phyloP scores from a whole-genome alignment of 345 rosid species.

The Rhizophora mangle region DNA sequence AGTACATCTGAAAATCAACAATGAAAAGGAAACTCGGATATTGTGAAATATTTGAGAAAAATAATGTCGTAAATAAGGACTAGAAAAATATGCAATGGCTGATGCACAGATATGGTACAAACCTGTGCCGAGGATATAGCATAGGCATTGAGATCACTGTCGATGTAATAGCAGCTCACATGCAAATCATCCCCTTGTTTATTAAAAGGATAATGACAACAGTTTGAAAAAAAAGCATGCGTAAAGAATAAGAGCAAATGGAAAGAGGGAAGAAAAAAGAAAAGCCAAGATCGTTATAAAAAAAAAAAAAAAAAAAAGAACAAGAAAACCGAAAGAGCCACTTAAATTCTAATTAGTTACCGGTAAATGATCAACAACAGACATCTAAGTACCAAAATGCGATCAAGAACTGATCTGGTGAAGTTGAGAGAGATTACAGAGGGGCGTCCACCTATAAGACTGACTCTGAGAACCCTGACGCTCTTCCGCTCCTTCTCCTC shows the following conservation, averaged over 20 bases:
- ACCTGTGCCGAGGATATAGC: conserved; percentile 93
- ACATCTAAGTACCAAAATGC: conserved; percentile 54
- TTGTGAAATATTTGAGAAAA: neutral
- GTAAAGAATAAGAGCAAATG: too few relatives aligned
- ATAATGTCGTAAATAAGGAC: too few relatives aligned
- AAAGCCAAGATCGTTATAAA: too few relatives aligned
- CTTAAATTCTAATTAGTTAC: too few relatives aligned
- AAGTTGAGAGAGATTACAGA: conserved; percentile 91
- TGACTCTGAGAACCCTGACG: conserved; percentile 55
- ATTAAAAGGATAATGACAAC: too few relatives aligned
- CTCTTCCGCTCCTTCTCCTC: conserved; percentile 18
- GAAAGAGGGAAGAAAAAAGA: too few relatives aligned
- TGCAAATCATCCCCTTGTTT: conserved; percentile 71
- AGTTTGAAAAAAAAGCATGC: too few relatives aligned
- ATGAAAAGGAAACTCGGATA: neutral
- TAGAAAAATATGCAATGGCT: neutral
- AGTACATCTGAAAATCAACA: conserved; percentile 53
- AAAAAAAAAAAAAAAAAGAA: neutral
- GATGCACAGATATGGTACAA: conserved; percentile 9
- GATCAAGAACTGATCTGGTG: conserved; percentile 92
- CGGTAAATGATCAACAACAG: too few relatives aligned
- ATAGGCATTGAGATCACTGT: conserved; percentile 63
- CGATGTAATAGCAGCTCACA: conserved; percentile 86
- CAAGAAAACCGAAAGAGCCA: neutral
- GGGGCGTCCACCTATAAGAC: conserved; percentile 79